Evolutionary conservation across 2,329 filamentous ascomycete genomes (phyloP).

Genomic region (Arthrobotrys iridis): DNA sequence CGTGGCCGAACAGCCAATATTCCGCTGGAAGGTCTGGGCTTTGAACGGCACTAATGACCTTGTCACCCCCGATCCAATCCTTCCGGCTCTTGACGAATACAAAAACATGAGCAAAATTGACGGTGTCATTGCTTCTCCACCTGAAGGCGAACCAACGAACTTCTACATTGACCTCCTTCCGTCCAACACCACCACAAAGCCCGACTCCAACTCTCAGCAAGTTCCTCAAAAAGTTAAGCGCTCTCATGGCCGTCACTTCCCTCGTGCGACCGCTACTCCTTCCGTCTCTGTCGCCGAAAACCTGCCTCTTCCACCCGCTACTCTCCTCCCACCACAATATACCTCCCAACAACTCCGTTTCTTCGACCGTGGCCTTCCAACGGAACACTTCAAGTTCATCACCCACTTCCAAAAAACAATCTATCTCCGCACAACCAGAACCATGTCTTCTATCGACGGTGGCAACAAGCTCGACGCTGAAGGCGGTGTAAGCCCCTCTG

Average conservation of each 20-base stretch:
- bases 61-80: slow-evolving; percentile 23
- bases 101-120: slow-evolving; percentile 51
- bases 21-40: slow-evolving; percentile 38
- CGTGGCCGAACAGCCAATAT: slow-evolving; percentile 19
- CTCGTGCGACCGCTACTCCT: slow-evolving; percentile 11
- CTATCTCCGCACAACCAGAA: slow-evolving; percentile 72
- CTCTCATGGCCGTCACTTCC: slow-evolving; percentile 41
- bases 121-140: slow-evolving; percentile 11
- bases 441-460: slow-evolving; percentile 62
- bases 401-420: slow-evolving; percentile 88
- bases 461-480: slow-evolving; percentile 57
- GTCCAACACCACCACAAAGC: neutral
- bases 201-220: neutral
- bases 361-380: slow-evolving; percentile 80
- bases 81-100: slow-evolving; percentile 27
- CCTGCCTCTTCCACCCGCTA: slow-evolving; percentile 8
- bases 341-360: slow-evolving; percentile 78
- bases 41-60: slow-evolving; percentile 30
- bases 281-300: neutral
- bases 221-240: slow-evolving; percentile 27
- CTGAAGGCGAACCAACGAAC: slow-evolving; percentile 41
- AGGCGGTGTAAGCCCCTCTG: slow-evolving; percentile 29
- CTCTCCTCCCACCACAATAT: slow-evolving; percentile 33
- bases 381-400: slow-evolving; percentile 94
- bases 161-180: slow-evolving; percentile 43